Evolutionary conservation across 805 yeast species (phyloP).

Genomic region (Metschnikowia koreensis): DNA sequence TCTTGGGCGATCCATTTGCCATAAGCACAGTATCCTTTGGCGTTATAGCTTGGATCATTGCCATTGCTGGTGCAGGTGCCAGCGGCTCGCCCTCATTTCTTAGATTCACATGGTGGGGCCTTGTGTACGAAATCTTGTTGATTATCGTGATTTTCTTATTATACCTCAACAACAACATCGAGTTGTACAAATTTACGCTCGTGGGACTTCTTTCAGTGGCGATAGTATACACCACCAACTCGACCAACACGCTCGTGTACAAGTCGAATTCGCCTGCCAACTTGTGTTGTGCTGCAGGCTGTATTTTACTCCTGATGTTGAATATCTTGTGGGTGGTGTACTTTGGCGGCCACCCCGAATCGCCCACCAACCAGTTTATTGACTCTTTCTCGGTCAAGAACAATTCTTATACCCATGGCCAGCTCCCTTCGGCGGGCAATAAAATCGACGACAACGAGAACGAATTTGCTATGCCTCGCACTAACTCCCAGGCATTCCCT

Average conservation of each 20-base stretch:
- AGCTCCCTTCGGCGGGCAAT: constrained; percentile 25
- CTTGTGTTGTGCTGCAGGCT: constrained; percentile 92
- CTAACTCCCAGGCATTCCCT: constrained; percentile 25
- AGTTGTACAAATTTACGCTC: constrained; percentile 61
- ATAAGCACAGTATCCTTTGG: constrained; percentile 76
- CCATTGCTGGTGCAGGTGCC: constrained; percentile 79
- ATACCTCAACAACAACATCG: constrained; percentile 61
- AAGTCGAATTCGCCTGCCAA: constrained; percentile 52
- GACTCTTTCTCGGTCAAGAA: constrained; percentile 74
- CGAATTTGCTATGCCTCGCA: constrained; percentile 21
- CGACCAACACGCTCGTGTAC: constrained; percentile 79
- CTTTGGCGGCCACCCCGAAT: constrained; percentile 85
- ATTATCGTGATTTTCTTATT: constrained; percentile 49
- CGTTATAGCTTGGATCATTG: constrained; percentile 77
- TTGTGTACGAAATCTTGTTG: constrained; percentile 71
- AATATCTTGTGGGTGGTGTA: constrained; percentile 85
- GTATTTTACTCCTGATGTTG: constrained; percentile 75
- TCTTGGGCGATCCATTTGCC: constrained; percentile 85
- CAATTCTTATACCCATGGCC: constrained; percentile 34
- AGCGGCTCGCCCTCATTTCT: constrained; percentile 51
- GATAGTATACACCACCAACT: constrained; percentile 79
- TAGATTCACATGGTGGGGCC: constrained; percentile 94
- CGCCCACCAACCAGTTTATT: constrained; percentile 81
- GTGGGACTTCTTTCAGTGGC: constrained; percentile 66
- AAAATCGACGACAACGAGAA: constrained; percentile 23